Evolutionary conservation across 495 filamentous ascomycete species (phyloP), one percentile per base, ranked within the genome.

Genomic region (Hypoxylon cercidicola): DNA sequence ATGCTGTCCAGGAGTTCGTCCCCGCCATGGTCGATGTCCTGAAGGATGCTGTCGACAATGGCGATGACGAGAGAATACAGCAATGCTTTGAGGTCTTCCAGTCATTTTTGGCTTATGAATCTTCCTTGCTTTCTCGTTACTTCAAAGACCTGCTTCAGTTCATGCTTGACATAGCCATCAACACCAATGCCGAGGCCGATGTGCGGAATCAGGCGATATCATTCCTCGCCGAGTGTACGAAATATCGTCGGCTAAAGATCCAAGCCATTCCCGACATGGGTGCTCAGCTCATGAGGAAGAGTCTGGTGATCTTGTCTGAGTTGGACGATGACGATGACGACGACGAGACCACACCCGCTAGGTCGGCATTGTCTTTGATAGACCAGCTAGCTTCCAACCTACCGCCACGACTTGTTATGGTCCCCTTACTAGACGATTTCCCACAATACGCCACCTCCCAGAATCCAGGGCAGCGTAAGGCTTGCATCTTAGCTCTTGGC

Each of bases 81-180:
- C 90, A 94, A 70, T 89, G 89, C 5, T 99, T 99, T 70, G 95
- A 99, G 75, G 93, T 97, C 50, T 97, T 99, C 84, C 96, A 99
- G 79, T 97, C 91, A 30, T 85, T 98, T 59, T 83, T 99, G 28
- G 91, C 91, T 60, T 96, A 91, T 72, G 93, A 98, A 69, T 87
- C 89, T 20, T 84, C 89, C n/a, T 82, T 98, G 25, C 79, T 97
- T 21, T 90, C 88, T 59, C 81, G 84, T 34, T 93, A 97, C 78
- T 93, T 99, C 75, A 90, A 89, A 75, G 90, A 97, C 71, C 82
- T 99, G 25, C 81, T 98, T 45, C 87, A 91, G 62, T 97, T 98
- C 81, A 97, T 99, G 91, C 90, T 93, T 66, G 90, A 96, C 51
- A 79, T 99, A 43, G 86, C 92, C 40, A 82, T 87, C 57, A 88